Base-by-base conservation (phyloP, 1,139 yeast species). In the Hemisphaericaspora xylofermentans region DNA sequence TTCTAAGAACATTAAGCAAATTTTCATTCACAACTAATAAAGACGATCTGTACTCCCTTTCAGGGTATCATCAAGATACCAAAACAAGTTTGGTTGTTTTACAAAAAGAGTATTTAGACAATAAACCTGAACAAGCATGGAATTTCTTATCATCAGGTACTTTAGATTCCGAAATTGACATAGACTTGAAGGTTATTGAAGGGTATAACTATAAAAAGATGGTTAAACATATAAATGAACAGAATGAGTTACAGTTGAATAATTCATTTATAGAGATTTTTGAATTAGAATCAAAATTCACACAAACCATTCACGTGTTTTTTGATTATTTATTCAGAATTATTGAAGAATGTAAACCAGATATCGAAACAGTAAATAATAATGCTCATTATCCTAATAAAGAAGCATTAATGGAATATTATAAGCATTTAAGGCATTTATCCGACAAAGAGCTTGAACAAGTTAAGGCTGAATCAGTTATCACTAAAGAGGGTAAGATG, bases 351-450 rank as follows among this genome's bases (percentile, higher is more conserved):
- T 43, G 56, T 35, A 52, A 52, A 33, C 71, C 72, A 3, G 29
- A 36, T 1, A 45, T 62, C n/a, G 47, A 39, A 1, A 33, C 44
- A 1, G 54, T 66, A 15, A 62, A 64, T 43, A 53, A 62, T 43
- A 55, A 57, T 35, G 60, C 48, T 6, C 71, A 66, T 46, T 66
- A 64, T 41, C 47, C 53, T 24, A 42, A 47, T 21, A 47, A 60
- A 12, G 50, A 43, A 24, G 50, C 51, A 32, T 56, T 52, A 8
- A 49, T 56, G 40, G 47, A 51, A 26, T 54, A 42, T 40, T 56
- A 56, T 13, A 47, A 63, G 42, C 42, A 50, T 24, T 48, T 56
- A 13, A 44, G 35, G 3, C 21, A 40, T 26, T 13, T 44, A n/a
- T 36, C 39, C 7, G 35, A 18, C 18, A 41, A 46, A 15, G 36